Evolutionary conservation across 768 basidiomycete species (phyloP).

Genomic region (Hygrocybe punicea): DNA sequence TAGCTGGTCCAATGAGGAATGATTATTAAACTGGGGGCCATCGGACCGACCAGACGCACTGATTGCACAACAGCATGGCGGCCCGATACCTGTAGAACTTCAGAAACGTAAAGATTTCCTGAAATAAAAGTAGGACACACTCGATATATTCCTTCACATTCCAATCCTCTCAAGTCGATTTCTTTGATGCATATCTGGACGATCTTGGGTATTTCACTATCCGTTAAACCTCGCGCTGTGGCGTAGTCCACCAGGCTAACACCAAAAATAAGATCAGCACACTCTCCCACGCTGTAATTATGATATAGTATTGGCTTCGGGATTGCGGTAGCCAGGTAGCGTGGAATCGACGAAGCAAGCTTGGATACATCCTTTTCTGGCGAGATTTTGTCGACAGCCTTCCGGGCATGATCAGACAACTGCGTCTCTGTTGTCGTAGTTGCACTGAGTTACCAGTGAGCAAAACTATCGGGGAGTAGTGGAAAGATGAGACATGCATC

Average conservation of each 20-base stretch:
- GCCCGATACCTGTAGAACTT: slow-evolving; percentile 61
- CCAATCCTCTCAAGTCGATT: slow-evolving; percentile 74
- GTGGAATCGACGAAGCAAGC: slow-evolving; percentile 54
- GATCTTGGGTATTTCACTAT: slow-evolving; percentile 77
- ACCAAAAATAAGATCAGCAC: slow-evolving; percentile 86
- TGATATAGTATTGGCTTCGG: slow-evolving; percentile 74
- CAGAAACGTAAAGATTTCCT: slow-evolving; percentile 2
- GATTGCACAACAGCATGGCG: slow-evolving; percentile 81
- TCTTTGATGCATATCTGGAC: slow-evolving; percentile 77
- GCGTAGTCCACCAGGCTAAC: slow-evolving; percentile 87
- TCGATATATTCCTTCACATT: slow-evolving; percentile 78
- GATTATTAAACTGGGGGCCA: neutral
- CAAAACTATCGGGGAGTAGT: neutral
- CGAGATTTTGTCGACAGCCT: slow-evolving; percentile 62
- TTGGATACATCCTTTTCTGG: slow-evolving; percentile 66
- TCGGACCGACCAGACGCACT: slow-evolving; percentile 40
- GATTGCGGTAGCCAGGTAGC: slow-evolving; percentile 58
- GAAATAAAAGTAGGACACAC: slow-evolving; percentile 37
- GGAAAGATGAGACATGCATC: slow-evolving; percentile 45
- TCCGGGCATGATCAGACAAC: slow-evolving; percentile 60
- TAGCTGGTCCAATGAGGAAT: slow-evolving; percentile 44
- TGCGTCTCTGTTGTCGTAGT: slow-evolving; percentile 75
- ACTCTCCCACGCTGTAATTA: slow-evolving; percentile 78
- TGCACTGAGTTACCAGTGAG: slow-evolving; percentile 46
- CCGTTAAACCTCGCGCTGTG: slow-evolving; percentile 67